Base-by-base conservation (phyloP, 805 yeast genomes). In the Priceomyces castillae region DNA sequence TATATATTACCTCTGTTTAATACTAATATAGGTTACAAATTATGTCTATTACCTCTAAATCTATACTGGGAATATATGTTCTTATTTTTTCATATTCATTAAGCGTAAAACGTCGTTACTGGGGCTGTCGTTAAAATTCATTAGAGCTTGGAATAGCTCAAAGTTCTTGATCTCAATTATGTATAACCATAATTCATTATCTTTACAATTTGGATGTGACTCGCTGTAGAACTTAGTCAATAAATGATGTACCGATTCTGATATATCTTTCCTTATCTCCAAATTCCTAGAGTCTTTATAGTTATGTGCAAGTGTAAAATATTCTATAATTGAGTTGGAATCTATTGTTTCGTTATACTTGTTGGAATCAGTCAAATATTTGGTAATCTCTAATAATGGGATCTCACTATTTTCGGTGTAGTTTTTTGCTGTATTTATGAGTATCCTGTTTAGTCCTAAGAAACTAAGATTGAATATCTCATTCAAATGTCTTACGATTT, bases 401-500 rank as follows among this genome's bases (percentile, higher is more conserved):
- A 41, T 18, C 7, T 30, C 30, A 10, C 25, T 17, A 9, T 38
- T 28, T 18, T 11, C 30, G 30, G 40, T 35, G 36, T 46, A 49
- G 16, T 39, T 25, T 7, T 31, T 23, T 14, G 47, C 43, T 3
- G 57, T 46, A 15, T 43, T 30, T 7, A 33, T 25, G 23, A 48
- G 40, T 2, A 58, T 47, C 19, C 37, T 37, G 16, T 54, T 46
- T 2, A 40, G 40, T 20, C 42, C 39, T 11, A 45, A 37, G 19
- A 55, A 51, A 5, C 42, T 38, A 20, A 49, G 50, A 7, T 42
- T 26, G 39, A 51, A 53, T n/a, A 20, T 30, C 15, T 19, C 19
- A 20, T 37, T n/a, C 15, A 55, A 30, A 7, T n/a, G 18, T 7
- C 26, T 16, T 1, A 45, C 38, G 2, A 53, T 28, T n/a, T 39